Conservation (phyloP, 495 filamentous ascomycete species). For the Xylaria cubensis region DNA sequence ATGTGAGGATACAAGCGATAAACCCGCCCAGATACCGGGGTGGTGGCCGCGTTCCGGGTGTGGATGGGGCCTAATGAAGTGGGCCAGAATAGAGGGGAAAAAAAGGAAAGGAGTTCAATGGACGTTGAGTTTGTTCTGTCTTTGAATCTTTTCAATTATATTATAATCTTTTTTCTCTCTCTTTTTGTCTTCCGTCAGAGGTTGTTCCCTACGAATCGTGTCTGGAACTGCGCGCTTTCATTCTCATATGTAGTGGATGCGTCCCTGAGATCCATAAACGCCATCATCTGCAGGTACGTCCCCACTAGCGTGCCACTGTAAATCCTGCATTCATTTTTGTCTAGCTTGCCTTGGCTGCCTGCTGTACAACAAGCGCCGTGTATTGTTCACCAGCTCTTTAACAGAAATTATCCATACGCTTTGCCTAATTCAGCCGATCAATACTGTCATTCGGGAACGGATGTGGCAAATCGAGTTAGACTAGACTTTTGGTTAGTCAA, state of each 20-base stretch:
- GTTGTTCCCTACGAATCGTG: background rate
- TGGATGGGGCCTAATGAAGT: background rate
- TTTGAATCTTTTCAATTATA: background rate
- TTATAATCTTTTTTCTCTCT: background rate
- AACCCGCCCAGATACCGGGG: slow-evolving; percentile 17
- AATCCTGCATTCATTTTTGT: background rate
- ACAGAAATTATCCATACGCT: background rate
- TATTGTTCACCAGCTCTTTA: background rate
- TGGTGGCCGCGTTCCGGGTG: slow-evolving; percentile 3
- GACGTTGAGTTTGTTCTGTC: background rate
- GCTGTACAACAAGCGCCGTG: background rate
- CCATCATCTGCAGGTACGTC: slow-evolving; percentile 11
- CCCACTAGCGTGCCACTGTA: slow-evolving; percentile 6
- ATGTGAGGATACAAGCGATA: background rate
- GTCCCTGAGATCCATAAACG: background rate
- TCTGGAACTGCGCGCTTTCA: background rate
- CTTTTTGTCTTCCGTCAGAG: background rate
- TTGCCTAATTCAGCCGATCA: background rate
- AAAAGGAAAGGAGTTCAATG: background rate
- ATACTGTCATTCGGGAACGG: background rate
- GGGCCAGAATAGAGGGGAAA: slow-evolving; percentile 1
- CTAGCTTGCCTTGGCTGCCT: background rate
- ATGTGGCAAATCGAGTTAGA: background rate
- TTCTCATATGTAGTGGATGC: background rate
- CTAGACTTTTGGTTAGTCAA: background rate